These are phyloP conservation scores for Taphrina communis DNA, from an alignment of 1,139 yeast genomes.

Conservation along the genomic window DNA sequence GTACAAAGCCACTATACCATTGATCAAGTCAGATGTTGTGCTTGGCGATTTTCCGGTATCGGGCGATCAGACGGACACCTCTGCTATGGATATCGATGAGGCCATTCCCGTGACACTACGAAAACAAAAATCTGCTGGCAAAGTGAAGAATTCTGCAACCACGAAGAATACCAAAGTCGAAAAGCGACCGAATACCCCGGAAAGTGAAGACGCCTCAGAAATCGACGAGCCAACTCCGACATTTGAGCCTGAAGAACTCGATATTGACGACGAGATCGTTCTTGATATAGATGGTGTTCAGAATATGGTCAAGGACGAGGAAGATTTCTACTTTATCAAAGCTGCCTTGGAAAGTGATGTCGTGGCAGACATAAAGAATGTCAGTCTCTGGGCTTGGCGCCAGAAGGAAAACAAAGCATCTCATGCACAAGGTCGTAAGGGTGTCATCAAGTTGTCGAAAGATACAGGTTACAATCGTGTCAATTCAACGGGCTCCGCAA, in stretches of 20 bases:
- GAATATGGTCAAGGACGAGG: slow-evolving; percentile 68
- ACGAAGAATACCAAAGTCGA: background rate
- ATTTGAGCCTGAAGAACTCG: background rate
- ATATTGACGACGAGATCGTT: slow-evolving; percentile 47
- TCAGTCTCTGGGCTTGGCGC: slow-evolving; percentile 75
- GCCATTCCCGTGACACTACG: background rate
- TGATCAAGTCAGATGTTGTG: background rate
- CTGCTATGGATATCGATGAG: background rate
- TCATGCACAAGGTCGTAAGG: slow-evolving; percentile 44
- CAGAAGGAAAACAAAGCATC: slow-evolving; percentile 54
- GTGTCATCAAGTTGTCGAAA: slow-evolving; percentile 44
- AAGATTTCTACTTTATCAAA: slow-evolving; percentile 66
- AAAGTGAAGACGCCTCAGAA: background rate
- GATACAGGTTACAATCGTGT: slow-evolving; percentile 54
- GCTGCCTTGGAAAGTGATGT: slow-evolving; percentile 53
- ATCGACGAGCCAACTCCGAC: background rate
- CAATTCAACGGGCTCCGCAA: slow-evolving; percentile 66
- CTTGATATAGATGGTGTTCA: slow-evolving; percentile 63
- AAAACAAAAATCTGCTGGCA: background rate
- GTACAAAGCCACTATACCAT: background rate
- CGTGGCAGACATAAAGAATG: slow-evolving; percentile 53
- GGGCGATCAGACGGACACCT: background rate
- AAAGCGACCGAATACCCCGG: background rate
- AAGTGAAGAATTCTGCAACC: background rate
- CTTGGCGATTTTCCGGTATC: background rate